Evolutionary conservation across 2,329 filamentous ascomycete species (phyloP).

Genomic region (Venturiaceae sp.): DNA sequence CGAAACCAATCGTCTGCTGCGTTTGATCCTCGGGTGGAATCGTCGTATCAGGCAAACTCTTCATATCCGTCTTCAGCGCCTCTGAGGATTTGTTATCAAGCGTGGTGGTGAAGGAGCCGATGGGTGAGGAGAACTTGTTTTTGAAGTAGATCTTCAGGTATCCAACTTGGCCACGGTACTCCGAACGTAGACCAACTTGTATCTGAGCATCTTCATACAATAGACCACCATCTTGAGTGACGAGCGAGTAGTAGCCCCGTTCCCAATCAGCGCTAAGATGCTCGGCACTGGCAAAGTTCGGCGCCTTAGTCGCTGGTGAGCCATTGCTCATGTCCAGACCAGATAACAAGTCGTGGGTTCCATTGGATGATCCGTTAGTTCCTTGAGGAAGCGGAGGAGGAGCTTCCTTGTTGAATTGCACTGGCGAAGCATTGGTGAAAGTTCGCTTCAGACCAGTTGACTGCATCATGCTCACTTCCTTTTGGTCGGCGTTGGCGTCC

Average conservation of each 20-base stretch:
- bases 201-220: slow-evolving; percentile 93
- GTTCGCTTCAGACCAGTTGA: slow-evolving; percentile 76
- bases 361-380: slow-evolving; percentile 34
- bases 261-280: slow-evolving; percentile 96
- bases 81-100: slow-evolving; percentile 64
- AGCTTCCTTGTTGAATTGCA: slow-evolving; percentile 17
- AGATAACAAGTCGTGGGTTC: slow-evolving; percentile 59
- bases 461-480: slow-evolving; percentile 72
- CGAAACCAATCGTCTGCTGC: slow-evolving; percentile 92
- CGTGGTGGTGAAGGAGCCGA: slow-evolving; percentile 90
- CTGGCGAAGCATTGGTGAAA: slow-evolving; percentile 48
- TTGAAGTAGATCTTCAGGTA: slow-evolving; percentile 93
- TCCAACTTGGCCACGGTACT: slow-evolving; percentile 91
- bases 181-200: slow-evolving; percentile 82
- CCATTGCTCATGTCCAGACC: slow-evolving; percentile 66
- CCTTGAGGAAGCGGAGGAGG: slow-evolving; percentile 38
- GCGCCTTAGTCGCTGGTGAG: slow-evolving; percentile 45
- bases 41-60: slow-evolving; percentile 75
- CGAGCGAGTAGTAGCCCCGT: slow-evolving; percentile 71
- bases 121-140: slow-evolving; percentile 78
- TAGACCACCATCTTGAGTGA: slow-evolving; percentile 73
- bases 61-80: slow-evolving; percentile 73
- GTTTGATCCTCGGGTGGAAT: slow-evolving; percentile 68
- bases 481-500: slow-evolving; percentile 75
- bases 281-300: slow-evolving; percentile 84